Evolutionary conservation across 73 alveolate species (phyloP).

Genomic region (Effrenium voratum): DNA sequence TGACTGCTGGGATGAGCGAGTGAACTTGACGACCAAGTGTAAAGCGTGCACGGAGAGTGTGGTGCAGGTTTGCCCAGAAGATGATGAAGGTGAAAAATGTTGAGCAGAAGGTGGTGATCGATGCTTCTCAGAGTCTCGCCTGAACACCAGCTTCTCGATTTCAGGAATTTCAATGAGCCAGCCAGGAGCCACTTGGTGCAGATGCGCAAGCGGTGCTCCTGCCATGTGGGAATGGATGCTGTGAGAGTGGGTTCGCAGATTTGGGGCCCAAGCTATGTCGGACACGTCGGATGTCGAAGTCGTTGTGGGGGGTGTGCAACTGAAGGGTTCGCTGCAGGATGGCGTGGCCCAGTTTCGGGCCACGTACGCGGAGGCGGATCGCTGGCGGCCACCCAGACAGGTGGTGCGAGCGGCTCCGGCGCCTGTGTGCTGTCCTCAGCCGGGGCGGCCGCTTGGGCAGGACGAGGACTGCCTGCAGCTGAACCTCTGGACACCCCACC

Average conservation of each 20-base stretch:
- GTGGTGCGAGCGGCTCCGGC: neutral
- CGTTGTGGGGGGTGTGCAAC: neutral
- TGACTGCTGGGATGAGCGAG: too few relatives aligned
- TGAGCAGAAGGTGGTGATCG: constrained; percentile 15
- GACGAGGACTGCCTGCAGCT: constrained; percentile 53
- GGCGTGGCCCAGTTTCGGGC: constrained; percentile 53
- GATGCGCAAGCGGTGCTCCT: constrained; percentile 27
- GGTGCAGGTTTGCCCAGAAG: neutral
- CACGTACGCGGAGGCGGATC: too few relatives aligned
- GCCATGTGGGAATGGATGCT: too few relatives aligned
- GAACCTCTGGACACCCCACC: constrained; percentile 68
- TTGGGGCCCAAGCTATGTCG: too few relatives aligned
- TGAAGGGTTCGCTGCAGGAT: neutral
- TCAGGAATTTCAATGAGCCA: too few relatives aligned
- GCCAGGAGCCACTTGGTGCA: constrained; percentile 4
- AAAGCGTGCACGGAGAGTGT: too few relatives aligned
- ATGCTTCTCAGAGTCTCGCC: constrained; percentile 1
- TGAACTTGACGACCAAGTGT: too few relatives aligned
- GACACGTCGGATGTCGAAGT: too few relatives aligned
- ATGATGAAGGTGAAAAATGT: constrained; percentile 7
- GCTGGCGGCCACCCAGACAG: too few relatives aligned
- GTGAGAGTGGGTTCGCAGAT: too few relatives aligned
- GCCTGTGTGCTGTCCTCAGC: constrained; percentile 39
- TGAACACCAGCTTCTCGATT: neutral
- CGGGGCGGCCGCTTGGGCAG: constrained; percentile 7